Evolutionary conservation across 75 land plant species (phyloP), one percentile per base, ranked within the genome.

Genomic region (Pseudotsuga menziesii): DNA sequence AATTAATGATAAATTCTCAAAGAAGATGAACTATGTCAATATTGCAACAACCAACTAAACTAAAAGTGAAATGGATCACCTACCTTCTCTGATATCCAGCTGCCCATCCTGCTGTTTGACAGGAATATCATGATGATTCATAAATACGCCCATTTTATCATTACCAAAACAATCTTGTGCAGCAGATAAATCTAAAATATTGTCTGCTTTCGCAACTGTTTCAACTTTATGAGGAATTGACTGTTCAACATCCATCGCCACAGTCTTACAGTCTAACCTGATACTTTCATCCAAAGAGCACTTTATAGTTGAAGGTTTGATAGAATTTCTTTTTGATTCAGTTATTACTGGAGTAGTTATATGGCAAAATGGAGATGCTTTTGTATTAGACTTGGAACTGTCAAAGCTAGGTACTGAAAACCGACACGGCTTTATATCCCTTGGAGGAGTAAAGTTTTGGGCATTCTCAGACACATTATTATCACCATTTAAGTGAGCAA

Each of bases 401-500:
- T 61, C 41, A 2, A 39, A 25, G 25, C 58, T 7, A 25, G 75
- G 58, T 26, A 39, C 23, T 19, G 26, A 15, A 27, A 52, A 56
- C 32, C 17, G 55, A 26, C 75, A 25, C 25, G 23, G 75, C 75
- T 27, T 56, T 39, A 15, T 74, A 25, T 15, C 5, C 27, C 56
- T 74, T 74, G 56, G 32, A 23, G 75, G 75, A 74, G 75, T 25
- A 32, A 74, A 74, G 20, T 9, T 69, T 69, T 20, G n/a, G 32
- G 75, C 26, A 22, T 26, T 56, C 6, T 20, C 58, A 56, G 36
- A 52, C n/a, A 59, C 48, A 74, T 78, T 77, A 35, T 20, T 56
- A 25, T 81, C 81, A 27, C 69, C 70, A 36, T 77, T 58, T 61
- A 91, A 70, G 84, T 86, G 87, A 59, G 90, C 76, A 78, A 93